phyloP scores from a whole-genome alignment of 495 filamentous ascomycete genomes.

The Melanomma pulvis-pyrius region DNA sequence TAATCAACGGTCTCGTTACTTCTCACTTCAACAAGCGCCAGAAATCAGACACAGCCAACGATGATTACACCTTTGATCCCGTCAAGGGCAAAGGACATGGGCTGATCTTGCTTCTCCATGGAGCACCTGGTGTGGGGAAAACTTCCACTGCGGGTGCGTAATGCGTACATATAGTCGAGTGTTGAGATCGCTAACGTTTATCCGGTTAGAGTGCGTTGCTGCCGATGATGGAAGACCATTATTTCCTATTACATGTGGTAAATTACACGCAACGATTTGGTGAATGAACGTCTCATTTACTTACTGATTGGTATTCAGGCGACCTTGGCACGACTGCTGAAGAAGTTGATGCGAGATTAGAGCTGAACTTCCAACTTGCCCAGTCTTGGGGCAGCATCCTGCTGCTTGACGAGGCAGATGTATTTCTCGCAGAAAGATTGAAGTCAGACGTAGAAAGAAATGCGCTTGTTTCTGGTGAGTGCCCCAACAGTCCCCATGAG shows the following conservation, averaged over 20 bases:
- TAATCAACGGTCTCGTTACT: not conserved
- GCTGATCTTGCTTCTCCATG: constrained; percentile 6
- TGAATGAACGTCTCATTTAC: too few relatives aligned
- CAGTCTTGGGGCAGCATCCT: constrained; percentile 22
- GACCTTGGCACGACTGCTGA: constrained; percentile 12
- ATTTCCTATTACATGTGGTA: constrained; percentile 24
- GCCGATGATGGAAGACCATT: constrained; percentile 7
- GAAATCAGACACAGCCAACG: constrained; percentile 69
- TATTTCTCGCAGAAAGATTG: constrained; percentile 13
- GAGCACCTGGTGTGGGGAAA: constrained; percentile 23
- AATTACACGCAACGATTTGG: too few relatives aligned
- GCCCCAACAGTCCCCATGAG: too few relatives aligned
- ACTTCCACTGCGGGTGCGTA: constrained; percentile 11
- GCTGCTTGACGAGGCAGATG: constrained; percentile 35
- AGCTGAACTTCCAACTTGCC: not conserved
- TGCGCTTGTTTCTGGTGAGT: constrained; percentile 27
- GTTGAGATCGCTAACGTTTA: not conserved
- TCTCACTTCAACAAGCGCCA: constrained; percentile 31
- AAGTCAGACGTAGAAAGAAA: constrained; percentile 14
- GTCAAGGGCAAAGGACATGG: constrained; percentile 14
- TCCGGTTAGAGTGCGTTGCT: too few relatives aligned
- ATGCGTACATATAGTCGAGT: too few relatives aligned
- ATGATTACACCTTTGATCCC: constrained; percentile 21
- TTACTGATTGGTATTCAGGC: too few relatives aligned
- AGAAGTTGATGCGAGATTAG: constrained; percentile 13